Conservation (phyloP, 2,329 filamentous ascomycete species). For the Aaosphaeria arxii region DNA sequence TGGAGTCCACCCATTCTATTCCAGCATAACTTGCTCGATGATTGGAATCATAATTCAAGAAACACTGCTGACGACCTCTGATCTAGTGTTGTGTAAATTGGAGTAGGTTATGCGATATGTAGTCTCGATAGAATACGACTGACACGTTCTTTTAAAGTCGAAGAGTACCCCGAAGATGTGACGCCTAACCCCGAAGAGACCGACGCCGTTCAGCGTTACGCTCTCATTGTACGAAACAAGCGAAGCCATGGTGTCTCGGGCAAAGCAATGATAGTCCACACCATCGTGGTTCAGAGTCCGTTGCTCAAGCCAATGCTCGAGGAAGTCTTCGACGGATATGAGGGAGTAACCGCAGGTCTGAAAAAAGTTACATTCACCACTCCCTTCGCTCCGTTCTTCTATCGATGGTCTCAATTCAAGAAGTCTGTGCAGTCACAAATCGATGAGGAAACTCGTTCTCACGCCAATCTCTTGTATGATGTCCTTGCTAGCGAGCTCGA, state of each 20-base stretch:
- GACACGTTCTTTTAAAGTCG: not conserved
- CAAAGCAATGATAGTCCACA: slow-evolving; percentile 18
- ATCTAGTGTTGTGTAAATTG: slow-evolving; percentile 13
- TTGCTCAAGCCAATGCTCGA: slow-evolving; percentile 19
- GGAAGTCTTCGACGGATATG: slow-evolving; percentile 27
- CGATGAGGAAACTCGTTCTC: slow-evolving; percentile 26
- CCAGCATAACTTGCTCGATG: no score
- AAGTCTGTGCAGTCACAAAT: slow-evolving; percentile 14
- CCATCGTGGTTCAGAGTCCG: slow-evolving; percentile 34
- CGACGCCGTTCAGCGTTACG: slow-evolving; percentile 11
- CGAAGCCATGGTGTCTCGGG: slow-evolving; percentile 5
- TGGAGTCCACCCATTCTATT: not conserved
- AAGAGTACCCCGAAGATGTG: slow-evolving; percentile 11
- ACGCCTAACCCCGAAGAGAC: slow-evolving; percentile 12
- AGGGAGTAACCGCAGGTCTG: slow-evolving; percentile 28
- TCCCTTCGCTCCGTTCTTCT: slow-evolving; percentile 35
- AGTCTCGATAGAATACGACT: no score
- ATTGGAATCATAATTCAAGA: no score
- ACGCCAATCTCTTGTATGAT: slow-evolving; percentile 32
- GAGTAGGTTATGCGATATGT: not conserved
- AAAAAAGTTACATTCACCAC: slow-evolving; percentile 28
- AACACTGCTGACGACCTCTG: not conserved
- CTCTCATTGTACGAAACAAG: slow-evolving; percentile 12
- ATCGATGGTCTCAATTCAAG: slow-evolving; percentile 30
- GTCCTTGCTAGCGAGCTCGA: slow-evolving; percentile 35